Evolutionary conservation across 208 protist genomes (phyloP), one percentile per base, ranked within the genome.

Genomic region (Leishmania tarentolae): DNA sequence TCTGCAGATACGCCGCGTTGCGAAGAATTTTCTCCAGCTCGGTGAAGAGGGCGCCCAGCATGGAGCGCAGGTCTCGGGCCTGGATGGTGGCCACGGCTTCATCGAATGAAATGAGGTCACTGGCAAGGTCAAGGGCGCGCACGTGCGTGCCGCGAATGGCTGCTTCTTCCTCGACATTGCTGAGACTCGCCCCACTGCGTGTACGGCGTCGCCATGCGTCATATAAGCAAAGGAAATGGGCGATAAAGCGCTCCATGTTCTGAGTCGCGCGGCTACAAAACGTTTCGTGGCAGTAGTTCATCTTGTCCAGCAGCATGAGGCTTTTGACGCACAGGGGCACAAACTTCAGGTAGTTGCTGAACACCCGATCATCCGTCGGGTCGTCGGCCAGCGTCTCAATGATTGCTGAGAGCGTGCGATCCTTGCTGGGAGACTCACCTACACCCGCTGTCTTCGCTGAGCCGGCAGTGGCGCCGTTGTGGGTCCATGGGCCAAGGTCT

Each of bases 11-110:
- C 76, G 90, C 88, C 28, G 88, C 91, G 74, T 97, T 97, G 42
- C 94, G 90, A 65, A 97, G 75, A 44, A 96, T 90, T 82, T 95
- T 96, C 68, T 95, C 91, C 15, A 97, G 80, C 83, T 96, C 91
- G 28, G 83, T 82, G 83, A 96, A 94, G 59, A 97, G 86, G 24
- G 89, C 89, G n/a, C 79, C 83, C 19, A 97, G 86, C 82, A 97
- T 87, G 7, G 88, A 76, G 40, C 87, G 88, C 66, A 97, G 81
- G 44, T 93, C 91, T 7, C 80, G 86, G 1, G 83, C 71, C 75
- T 97, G 94, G 28, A 94, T 79, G 3, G 85, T 87, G 37, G 91
- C 92, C 9, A 92, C 82, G 13, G 92, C 91, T 78, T 97, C 94
- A n/a, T 95, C 94, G 42, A 83, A 79, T 0, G 92, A 96, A 40